These are phyloP conservation scores for Fusarium redolens DNA, from an alignment of 2,329 filamentous ascomycete species.

Conservation along the genomic window DNA sequence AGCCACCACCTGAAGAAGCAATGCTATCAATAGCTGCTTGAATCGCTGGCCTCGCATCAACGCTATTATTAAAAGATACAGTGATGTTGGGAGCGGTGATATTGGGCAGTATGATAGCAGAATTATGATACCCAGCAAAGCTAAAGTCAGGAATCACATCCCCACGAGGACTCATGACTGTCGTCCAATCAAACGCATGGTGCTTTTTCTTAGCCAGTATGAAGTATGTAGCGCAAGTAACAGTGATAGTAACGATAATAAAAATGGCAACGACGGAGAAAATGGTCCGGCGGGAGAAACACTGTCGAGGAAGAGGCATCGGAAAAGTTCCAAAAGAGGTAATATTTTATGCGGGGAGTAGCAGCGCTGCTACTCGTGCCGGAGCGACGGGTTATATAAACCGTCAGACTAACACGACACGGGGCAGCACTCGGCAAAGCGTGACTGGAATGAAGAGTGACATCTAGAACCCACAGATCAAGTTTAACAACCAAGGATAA, in stretches of 20 bases:
- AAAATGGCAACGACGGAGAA: constrained; percentile 4
- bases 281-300: constrained; percentile 10
- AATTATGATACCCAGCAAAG: constrained; percentile 35
- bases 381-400: constrained; percentile 8
- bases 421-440: not conserved
- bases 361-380: not conserved
- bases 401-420: not conserved
- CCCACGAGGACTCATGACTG: constrained; percentile 11
- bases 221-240: constrained; percentile 19
- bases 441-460: not conserved
- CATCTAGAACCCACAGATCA: not conserved
- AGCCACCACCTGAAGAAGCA: constrained; percentile 14
- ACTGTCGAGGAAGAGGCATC: constrained; percentile 21
- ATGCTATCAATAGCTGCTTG: constrained; percentile 32
- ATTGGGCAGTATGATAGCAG: constrained; percentile 22
- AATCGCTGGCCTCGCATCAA: constrained; percentile 17
- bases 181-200: constrained; percentile 29
- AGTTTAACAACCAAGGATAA: not conserved
- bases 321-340: not conserved
- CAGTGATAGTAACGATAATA: not conserved
- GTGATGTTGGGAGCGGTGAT: not conserved
- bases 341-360: not conserved
- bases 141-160: constrained; percentile 40
- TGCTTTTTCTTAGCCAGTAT: not conserved
- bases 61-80: not conserved